Percentiles rank a stretch among this genome's conserved stretches.
These are phyloP conservation scores for Podaxis sp. DNA, from an alignment of 768 basidiomycete species.

Conservation along the genomic window DNA sequence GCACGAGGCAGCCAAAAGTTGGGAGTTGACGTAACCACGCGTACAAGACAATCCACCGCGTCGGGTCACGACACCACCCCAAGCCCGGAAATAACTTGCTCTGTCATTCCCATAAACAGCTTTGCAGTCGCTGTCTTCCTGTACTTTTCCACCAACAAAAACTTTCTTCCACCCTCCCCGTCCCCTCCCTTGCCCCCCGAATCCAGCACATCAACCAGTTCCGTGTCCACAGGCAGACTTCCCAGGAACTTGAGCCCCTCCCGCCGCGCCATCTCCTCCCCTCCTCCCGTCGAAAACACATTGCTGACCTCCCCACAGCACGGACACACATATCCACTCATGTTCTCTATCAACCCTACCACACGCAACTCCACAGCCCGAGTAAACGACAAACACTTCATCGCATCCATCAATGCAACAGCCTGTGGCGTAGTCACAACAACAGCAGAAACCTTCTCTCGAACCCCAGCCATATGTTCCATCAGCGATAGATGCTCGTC, in stretches of 20 bases:
- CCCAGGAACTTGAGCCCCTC: slow-evolving; percentile 81
- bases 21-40: slow-evolving; percentile 14
- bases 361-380: slow-evolving; percentile 84
- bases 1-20: slow-evolving; percentile 31
- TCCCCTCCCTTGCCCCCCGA: slow-evolving; percentile 28
- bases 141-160: slow-evolving; percentile 62
- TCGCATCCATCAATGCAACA: slow-evolving; percentile 90
- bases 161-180: slow-evolving; percentile 29
- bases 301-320: slow-evolving; percentile 96
- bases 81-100: slow-evolving; percentile 17
- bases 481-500: slow-evolving; percentile 97
- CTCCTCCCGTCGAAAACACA: slow-evolving; percentile 93
- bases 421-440: slow-evolving; percentile 98
- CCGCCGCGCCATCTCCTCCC: slow-evolving; percentile 78
- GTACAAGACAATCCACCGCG: not conserved
- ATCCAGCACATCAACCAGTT: slow-evolving; percentile 84
- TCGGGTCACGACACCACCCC: slow-evolving; percentile 13
- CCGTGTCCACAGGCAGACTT: slow-evolving; percentile 89
- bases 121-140: slow-evolving; percentile 63
- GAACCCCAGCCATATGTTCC: slow-evolving; percentile 88
- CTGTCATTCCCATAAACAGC: slow-evolving; percentile 62
- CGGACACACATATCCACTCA: slow-evolving; percentile 98
- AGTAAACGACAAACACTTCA: slow-evolving; percentile 96
- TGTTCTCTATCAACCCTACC: slow-evolving; percentile 93
- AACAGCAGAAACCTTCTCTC: slow-evolving; percentile 74